These are phyloP conservation scores for Coemansia sp. DNA, from an alignment of 192 early-diverging fungal genomes.

Conservation along the genomic window DNA sequence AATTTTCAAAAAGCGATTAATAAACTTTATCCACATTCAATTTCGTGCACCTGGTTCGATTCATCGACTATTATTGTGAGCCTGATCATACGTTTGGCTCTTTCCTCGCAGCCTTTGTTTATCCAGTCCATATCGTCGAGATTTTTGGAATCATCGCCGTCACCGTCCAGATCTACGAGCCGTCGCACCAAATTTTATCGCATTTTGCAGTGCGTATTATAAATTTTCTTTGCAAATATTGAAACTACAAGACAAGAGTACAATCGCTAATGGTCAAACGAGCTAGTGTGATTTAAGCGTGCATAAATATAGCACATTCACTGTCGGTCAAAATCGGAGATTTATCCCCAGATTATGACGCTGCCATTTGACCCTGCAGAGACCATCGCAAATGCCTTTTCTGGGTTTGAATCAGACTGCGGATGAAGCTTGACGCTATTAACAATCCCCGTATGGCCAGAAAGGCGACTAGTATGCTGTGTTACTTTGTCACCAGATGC, in stretches of 20 bases:
- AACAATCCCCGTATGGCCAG: conserved; percentile 41
- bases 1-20: neutral
- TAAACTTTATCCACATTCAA: conserved; percentile 10
- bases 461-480: conserved; percentile 5
- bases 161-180: conserved; percentile 25
- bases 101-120: conserved; percentile 43
- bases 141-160: conserved; percentile 43
- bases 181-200: neutral
- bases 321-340: too few species aligned
- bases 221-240: neutral
- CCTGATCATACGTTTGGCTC: conserved; percentile 28
- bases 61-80: conserved; percentile 48
- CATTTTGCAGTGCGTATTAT: neutral
- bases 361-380: conserved; percentile 44
- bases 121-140: conserved; percentile 46
- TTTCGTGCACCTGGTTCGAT: conserved; percentile 34
- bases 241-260: neutral
- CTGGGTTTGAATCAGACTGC: neutral
- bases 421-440: conserved; percentile 39
- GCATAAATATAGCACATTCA: too few species aligned
- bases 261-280: neutral
- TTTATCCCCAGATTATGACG: conserved; percentile 34
- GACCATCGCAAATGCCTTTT: conserved; percentile 21
- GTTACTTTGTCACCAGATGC: conserved; percentile 52
- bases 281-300: too few species aligned